phyloP scores from a whole-genome alignment of 768 basidiomycete genomes.

The Lepiota venenata region DNA sequence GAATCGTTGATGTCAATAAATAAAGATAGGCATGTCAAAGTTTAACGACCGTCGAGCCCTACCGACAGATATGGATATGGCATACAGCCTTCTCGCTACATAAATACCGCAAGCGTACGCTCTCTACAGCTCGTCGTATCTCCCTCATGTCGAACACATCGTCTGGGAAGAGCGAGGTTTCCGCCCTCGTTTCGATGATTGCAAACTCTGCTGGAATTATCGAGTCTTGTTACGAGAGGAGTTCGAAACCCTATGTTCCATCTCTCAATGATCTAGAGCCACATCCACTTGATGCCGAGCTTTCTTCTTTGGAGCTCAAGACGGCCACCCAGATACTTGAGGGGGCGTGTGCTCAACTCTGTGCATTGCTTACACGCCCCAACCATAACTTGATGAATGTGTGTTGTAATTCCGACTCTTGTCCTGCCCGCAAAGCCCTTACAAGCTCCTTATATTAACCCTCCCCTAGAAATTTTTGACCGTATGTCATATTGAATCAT shows the following conservation, averaged over 20 bases:
- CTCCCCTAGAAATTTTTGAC: conserved; percentile 8
- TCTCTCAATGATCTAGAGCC: conserved; percentile 19
- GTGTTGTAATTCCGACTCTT: neutral
- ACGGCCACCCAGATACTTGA: conserved; percentile 23
- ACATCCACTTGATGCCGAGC: conserved; percentile 18
- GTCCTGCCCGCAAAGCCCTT: neutral
- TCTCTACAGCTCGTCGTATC: too few relatives aligned
- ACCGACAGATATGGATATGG: too few relatives aligned
- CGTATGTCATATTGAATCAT: conserved; percentile 1
- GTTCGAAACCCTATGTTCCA: conserved; percentile 22
- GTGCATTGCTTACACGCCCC: conserved; percentile 20
- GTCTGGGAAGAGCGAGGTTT: neutral
- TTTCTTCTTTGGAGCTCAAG: conserved; percentile 16
- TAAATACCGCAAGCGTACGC: too few relatives aligned
- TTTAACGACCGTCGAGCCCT: too few relatives aligned
- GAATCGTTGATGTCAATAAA: too few relatives aligned
- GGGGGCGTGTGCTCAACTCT: conserved; percentile 27
- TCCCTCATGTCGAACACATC: too few relatives aligned
- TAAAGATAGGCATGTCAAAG: too few relatives aligned
- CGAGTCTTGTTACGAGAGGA: conserved; percentile 19
- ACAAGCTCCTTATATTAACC: neutral
- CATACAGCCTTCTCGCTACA: too few relatives aligned
- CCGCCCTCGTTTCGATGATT: conserved; percentile 16
- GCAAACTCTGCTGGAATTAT: conserved; percentile 19
- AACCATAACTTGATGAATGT: conserved; percentile 24